Evolutionary conservation across 495 filamentous ascomycete species (phyloP).

Genomic region (Aspergillus coremiiformis): DNA sequence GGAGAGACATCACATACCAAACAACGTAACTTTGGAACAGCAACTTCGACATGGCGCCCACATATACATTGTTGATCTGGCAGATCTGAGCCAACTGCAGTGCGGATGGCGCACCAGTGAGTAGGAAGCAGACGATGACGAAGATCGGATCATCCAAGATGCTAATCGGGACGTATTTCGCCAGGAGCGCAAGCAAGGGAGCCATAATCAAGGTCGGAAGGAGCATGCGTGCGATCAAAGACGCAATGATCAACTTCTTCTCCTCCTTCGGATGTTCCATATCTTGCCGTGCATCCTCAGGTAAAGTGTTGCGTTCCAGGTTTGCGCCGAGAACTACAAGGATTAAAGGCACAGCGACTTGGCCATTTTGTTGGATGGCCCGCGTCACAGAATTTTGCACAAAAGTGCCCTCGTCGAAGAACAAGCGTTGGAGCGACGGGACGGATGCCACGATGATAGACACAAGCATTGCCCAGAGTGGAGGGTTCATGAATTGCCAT

Average conservation of each 20-base stretch:
- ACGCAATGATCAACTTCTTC: conserved; percentile 74
- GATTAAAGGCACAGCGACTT: conserved; percentile 90
- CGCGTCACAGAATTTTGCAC: conserved; percentile 87
- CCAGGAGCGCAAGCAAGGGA: conserved; percentile 80
- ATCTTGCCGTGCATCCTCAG: conserved; percentile 46
- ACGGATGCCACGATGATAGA: conserved; percentile 86
- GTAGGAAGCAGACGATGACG: conserved; percentile 91
- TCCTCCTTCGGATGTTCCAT: conserved; percentile 58
- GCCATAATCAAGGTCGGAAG: conserved; percentile 89
- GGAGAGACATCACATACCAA: conserved; percentile 51
- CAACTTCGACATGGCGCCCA: conserved; percentile 84
- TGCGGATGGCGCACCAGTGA: conserved; percentile 89
- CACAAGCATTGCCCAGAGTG: conserved; percentile 90
- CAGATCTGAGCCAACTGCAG: conserved; percentile 96
- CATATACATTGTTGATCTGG: conserved; percentile 94
- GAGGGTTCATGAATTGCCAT: conserved; percentile 97
- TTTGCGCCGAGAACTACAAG: conserved; percentile 96
- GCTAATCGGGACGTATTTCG: conserved; percentile 87
- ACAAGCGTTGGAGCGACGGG: conserved; percentile 72
- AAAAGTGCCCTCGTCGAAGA: conserved; percentile 87
- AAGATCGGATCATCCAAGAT: conserved; percentile 98
- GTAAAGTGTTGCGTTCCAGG: conserved; percentile 68
- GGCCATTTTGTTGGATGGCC: conserved; percentile 74
- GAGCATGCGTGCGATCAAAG: conserved; percentile 82
- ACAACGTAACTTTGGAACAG: conserved; percentile 97